Conservation (phyloP, 768 basidiomycete species). For the Panellus pusillus region DNA sequence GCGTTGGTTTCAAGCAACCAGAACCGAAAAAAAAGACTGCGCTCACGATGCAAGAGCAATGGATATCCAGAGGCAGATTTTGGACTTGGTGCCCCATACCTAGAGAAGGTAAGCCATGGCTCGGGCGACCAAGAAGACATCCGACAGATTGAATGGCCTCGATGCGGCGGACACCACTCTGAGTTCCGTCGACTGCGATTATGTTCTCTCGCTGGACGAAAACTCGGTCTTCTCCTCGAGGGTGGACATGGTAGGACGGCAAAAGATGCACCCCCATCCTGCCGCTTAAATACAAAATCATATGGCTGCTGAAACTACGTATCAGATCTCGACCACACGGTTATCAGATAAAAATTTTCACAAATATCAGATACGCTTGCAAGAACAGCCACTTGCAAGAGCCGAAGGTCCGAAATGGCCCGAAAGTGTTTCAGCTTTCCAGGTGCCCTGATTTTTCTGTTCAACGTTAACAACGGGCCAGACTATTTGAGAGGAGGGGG, state of each 20-base stretch:
- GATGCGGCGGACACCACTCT: conserved; percentile 18
- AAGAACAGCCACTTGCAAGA: too few relatives aligned
- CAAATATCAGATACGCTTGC: too few relatives aligned
- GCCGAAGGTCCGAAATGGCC: too few relatives aligned
- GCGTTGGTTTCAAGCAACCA: not conserved
- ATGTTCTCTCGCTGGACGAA: conserved; percentile 14
- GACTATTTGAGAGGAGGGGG: too few relatives aligned
- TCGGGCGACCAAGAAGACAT: not conserved
- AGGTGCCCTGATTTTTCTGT: too few relatives aligned
- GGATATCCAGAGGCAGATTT: conserved; percentile 20
- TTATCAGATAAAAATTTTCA: too few relatives aligned
- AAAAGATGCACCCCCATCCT: not conserved
- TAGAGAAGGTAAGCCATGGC: conserved; percentile 2
- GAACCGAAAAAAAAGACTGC: not conserved
- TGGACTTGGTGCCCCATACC: conserved; percentile 22
- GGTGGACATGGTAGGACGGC: conserved; percentile 5
- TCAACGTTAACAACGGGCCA: too few relatives aligned
- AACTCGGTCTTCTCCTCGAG: conserved; percentile 13
- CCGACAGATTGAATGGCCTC: conserved; percentile 19
- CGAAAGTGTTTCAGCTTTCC: too few relatives aligned
- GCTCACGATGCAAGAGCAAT: conserved; percentile 20
- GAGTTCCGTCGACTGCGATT: conserved; percentile 13
- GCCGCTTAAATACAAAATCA: not conserved
- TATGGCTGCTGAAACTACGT: too few relatives aligned
- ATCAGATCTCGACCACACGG: too few relatives aligned